phyloP scores from a whole-genome alignment of 345 rosid species.

The Citrus glauca region DNA sequence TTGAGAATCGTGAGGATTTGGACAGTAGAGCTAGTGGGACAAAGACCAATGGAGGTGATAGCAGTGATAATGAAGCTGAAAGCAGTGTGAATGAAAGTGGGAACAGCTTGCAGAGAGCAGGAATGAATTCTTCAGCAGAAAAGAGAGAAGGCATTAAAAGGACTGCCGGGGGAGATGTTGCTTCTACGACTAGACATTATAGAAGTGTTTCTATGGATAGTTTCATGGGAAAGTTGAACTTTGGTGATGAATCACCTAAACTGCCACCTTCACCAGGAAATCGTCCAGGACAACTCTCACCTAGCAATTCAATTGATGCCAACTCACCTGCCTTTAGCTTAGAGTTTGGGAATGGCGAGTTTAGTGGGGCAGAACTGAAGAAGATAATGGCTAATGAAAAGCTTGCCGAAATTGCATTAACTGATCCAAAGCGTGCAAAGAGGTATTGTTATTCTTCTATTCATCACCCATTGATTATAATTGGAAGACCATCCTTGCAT shows the following conservation, averaged over 20 bases:
- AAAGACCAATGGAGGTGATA: constrained; percentile 74
- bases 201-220: constrained; percentile 97
- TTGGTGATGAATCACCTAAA: constrained; percentile 72
- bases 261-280: constrained; percentile 76
- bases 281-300: constrained; percentile 66
- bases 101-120: constrained; percentile 31
- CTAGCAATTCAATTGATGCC: constrained; percentile 60
- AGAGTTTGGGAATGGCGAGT: constrained; percentile 90
- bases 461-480: background rate
- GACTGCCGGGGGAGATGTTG: constrained; percentile 70
- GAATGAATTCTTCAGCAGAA: constrained; percentile 39
- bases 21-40: constrained; percentile 92
- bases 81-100: constrained; percentile 78
- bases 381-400: constrained; percentile 96
- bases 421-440: constrained; percentile 89
- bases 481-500: background rate
- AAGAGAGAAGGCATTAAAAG: constrained; percentile 82
- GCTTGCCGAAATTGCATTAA: constrained; percentile 82
- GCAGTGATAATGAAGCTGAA: constrained; percentile 92
- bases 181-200: constrained; percentile 67
- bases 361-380: constrained; percentile 77
- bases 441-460: constrained; percentile 37
- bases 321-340: constrained; percentile 60
- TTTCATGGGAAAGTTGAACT: constrained; percentile 76
- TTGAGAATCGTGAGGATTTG: constrained; percentile 74